Evolutionary conservation across 129 eudicot genomes (phyloP).

Genomic region (sunflower (Helianthus annuus)): HanXRQr2.0-SUNRISE NC_035445.2:29553253-29553752

Average conservation of each 20-base stretch:
- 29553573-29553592: conserved; percentile 29
- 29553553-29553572: conserved; percentile 65
- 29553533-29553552: conserved; percentile 81
- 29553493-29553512: neutral
- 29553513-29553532: conserved; percentile 69
- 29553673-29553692: conserved; percentile 60
- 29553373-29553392: too few relatives aligned
- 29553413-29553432: too few relatives aligned
- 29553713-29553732: neutral
- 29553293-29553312: too few relatives aligned
- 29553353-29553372: too few relatives aligned
- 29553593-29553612: neutral
- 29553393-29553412: too few relatives aligned
- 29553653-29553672: conserved; percentile 58
- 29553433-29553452: too few relatives aligned
- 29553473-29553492: neutral
- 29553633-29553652: neutral
- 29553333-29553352: too few relatives aligned
- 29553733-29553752: neutral
- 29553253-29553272: too few relatives aligned
- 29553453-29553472: too few relatives aligned
- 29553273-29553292: too few relatives aligned
- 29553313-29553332: too few relatives aligned
- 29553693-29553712: conserved; percentile 42
- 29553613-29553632: neutral